phyloP scores from a whole-genome alignment of 164 flowering plant genomes.

The Vitis rupestris region DNA sequence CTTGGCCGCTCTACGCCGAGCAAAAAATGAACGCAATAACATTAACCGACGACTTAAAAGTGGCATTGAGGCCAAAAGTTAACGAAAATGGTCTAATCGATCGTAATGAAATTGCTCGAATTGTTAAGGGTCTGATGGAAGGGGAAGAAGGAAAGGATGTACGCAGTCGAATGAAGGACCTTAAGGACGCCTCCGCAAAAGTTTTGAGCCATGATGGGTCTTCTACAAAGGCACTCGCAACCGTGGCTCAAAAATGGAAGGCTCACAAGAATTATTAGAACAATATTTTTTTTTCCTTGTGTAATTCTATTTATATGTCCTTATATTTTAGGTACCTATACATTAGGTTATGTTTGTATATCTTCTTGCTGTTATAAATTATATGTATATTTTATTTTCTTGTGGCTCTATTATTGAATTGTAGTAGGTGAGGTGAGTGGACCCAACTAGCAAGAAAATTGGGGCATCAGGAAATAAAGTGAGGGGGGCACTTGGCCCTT shows the following conservation, averaged over 20 bases:
- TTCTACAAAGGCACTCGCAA: conserved; percentile 29
- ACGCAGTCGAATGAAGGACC: conserved; percentile 27
- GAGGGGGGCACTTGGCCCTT: not conserved
- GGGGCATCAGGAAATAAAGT: no score
- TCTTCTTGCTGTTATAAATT: no score
- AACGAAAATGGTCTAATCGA: conserved; percentile 35
- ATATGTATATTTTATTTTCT: no score
- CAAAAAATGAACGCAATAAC: conserved; percentile 62
- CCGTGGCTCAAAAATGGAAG: conserved; percentile 35
- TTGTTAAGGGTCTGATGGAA: conserved; percentile 43
- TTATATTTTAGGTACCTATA: no score
- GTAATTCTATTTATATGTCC: no score
- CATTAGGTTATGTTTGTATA: no score
- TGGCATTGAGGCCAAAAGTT: conserved; percentile 40
- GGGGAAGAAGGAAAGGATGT: conserved; percentile 48
- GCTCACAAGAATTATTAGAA: no score
- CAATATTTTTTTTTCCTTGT: no score
- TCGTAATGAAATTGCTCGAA: conserved; percentile 34
- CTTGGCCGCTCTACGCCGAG: conserved; percentile 83
- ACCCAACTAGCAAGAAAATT: no score
- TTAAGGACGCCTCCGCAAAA: conserved; percentile 33
- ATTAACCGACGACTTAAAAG: conserved; percentile 45
- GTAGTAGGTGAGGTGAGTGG: no score
- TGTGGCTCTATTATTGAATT: no score
- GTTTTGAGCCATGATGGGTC: conserved; percentile 34